Evolutionary conservation across 768 basidiomycete species (phyloP), one percentile per base, ranked within the genome.

Genomic region (Lactarius trivialis): DNA sequence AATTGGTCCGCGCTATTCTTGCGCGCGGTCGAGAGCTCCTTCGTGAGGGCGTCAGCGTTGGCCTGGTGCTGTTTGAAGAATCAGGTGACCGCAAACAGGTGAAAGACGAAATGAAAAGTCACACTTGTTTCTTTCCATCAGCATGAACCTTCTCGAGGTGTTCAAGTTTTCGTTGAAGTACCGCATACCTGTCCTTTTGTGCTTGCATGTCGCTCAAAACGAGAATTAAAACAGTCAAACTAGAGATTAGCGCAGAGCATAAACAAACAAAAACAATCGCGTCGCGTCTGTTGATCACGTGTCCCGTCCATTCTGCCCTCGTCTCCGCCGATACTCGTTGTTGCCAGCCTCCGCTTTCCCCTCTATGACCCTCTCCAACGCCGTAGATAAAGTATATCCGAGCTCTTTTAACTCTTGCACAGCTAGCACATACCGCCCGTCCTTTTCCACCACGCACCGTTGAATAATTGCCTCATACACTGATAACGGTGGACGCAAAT

Each of bases 321-420:
- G 37, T 26, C 39, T 52, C 55, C 32, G 14, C 49, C 26, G 6
- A 19, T 49, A 32, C 32, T 8, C 7, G 28, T 28, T 3, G 4
- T 32, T 19, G 30, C 21, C 30, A 41, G 5, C 30, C 41, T 30
- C 75, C 72, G 4, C 53, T 7, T 50, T 36, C 4, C 37, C 39
- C 37, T 14, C 34, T 59, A 82, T 73, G 57, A 73, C 73, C 51
- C 55, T 65, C 65, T 70, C 66, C 17, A 82, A 67, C 28, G 32
- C 58, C 3, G 49, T 26, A 51, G 76, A 70, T 12, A 79, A 60
- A 17, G 60, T 58, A 69, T 88, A 82, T 15, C 85, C 86, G 60
- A 78, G 77, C 65, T 85, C 79, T 58, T 72, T 71, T 85, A 93
- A 82, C 75, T 95, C 93, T 55, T 86, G 78, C 48, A 88, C 58